Evolutionary conservation across 2,329 filamentous ascomycete genomes (phyloP).

Genomic region (Colletotrichum sp.): DNA sequence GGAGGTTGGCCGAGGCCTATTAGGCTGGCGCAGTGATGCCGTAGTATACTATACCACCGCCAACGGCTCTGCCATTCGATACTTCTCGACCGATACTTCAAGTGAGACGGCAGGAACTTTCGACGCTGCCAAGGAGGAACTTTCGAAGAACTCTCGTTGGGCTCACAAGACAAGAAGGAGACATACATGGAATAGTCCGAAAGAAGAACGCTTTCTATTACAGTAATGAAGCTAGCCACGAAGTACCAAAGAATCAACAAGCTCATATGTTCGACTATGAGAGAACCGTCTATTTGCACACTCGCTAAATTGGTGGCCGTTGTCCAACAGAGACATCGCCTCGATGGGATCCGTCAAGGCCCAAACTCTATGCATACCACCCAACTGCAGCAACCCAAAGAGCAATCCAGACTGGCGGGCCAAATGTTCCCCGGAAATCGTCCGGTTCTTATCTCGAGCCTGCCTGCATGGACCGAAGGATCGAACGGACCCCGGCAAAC

Average conservation of each 20-base stretch:
- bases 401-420: not conserved
- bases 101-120: not conserved
- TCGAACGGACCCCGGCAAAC: conserved; percentile 22
- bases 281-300: not conserved
- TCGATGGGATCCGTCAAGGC: not conserved
- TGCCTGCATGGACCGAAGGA: not conserved
- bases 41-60: not conserved
- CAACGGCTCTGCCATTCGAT: too few species aligned
- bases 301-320: too few species aligned
- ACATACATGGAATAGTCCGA: not conserved
- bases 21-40: not conserved
- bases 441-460: not conserved
- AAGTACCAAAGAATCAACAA: not conserved
- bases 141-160: not conserved
- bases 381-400: not conserved
- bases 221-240: not conserved
- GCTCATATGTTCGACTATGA: not conserved
- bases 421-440: not conserved
- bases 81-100: too few species aligned
- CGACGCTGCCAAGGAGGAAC: not conserved
- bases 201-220: too few species aligned
- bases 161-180: not conserved
- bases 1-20: not conserved
- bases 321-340: not conserved
- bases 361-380: not conserved